Conservation (phyloP, 2,329 filamentous ascomycete species). For the Phialophora tarda region DNA sequence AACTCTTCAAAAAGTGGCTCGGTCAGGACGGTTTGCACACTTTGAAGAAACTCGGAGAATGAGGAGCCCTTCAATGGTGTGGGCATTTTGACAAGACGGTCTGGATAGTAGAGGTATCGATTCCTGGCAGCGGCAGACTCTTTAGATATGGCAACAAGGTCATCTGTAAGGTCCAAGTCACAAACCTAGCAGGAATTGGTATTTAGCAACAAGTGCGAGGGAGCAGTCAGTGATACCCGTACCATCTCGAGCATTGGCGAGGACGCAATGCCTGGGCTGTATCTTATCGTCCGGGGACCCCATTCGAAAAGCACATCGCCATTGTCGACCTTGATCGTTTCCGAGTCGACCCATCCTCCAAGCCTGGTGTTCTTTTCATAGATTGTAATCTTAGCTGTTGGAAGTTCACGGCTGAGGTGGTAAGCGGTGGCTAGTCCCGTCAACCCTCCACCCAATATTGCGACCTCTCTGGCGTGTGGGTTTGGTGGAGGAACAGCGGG, state of each 20-base stretch:
- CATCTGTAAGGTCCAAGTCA: conserved; percentile 61
- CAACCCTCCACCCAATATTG: conserved; percentile 79
- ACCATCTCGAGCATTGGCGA: conserved; percentile 74
- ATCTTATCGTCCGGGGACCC: conserved; percentile 78
- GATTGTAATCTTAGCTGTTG: conserved; percentile 73
- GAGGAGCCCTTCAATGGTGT: conserved; percentile 43
- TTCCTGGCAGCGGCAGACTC: conserved; percentile 61
- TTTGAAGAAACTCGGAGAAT: conserved; percentile 42
- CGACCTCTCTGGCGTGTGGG: conserved; percentile 55
- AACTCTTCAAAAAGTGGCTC: conserved; percentile 64
- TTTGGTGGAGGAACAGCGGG: conserved; percentile 29
- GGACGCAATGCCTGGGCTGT: conserved; percentile 59
- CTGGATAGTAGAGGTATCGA: conserved; percentile 87
- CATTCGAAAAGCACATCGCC: conserved; percentile 78
- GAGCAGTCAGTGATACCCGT: conserved; percentile 40
- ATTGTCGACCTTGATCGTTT: conserved; percentile 63
- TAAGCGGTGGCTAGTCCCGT: conserved; percentile 80
- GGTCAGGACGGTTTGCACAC: conserved; percentile 48
- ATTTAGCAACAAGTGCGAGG: conserved; percentile 9
- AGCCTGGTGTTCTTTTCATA: conserved; percentile 74
- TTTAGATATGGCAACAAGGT: conserved; percentile 62
- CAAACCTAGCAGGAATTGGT: conserved; percentile 55
- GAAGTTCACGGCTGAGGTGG: conserved; percentile 73
- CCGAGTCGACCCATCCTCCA: conserved; percentile 84
- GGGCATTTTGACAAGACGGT: conserved; percentile 73